These are phyloP conservation scores for Lupinus albus DNA, from an alignment of 306 rosid genomes.

Conservation along the genomic window DNA sequence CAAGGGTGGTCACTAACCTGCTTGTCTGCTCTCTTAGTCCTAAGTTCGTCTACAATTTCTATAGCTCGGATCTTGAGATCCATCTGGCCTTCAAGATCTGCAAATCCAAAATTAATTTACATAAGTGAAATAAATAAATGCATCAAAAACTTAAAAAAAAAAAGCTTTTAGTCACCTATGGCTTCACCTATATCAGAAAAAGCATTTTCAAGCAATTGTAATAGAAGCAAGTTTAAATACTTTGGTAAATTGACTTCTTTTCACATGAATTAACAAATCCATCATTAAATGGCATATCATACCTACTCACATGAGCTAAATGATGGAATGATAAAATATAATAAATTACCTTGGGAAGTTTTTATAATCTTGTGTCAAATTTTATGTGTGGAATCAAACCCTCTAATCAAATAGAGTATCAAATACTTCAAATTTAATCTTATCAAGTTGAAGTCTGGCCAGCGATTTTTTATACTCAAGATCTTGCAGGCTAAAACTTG, in stretches of 20 bases:
- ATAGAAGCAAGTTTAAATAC: not conserved
- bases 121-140: constrained; percentile 6
- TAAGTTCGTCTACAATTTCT: constrained; percentile 90
- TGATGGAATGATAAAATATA: not conserved
- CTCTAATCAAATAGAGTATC: not conserved
- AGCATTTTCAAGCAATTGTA: not conserved
- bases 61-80: constrained; percentile 88
- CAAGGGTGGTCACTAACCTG: constrained; percentile 60
- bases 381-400: not conserved
- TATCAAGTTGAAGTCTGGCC: constrained; percentile 6
- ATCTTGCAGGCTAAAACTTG: constrained; percentile 15
- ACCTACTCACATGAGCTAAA: not conserved
- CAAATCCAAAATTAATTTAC: constrained; percentile 36
- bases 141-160: not conserved
- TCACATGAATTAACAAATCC: not conserved
- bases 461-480: not conserved
- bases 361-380: not conserved
- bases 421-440: constrained; percentile 2
- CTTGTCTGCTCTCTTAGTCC: constrained; percentile 91
- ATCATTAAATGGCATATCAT: not conserved
- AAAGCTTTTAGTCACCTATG: not conserved
- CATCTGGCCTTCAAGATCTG: constrained; percentile 97
- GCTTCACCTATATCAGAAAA: not conserved
- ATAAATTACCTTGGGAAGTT: not conserved
- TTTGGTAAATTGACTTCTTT: not conserved